Evolutionary conservation across 2,329 filamentous ascomycete genomes (phyloP).

Genomic region (Penicillium psychrosexuale): DNA sequence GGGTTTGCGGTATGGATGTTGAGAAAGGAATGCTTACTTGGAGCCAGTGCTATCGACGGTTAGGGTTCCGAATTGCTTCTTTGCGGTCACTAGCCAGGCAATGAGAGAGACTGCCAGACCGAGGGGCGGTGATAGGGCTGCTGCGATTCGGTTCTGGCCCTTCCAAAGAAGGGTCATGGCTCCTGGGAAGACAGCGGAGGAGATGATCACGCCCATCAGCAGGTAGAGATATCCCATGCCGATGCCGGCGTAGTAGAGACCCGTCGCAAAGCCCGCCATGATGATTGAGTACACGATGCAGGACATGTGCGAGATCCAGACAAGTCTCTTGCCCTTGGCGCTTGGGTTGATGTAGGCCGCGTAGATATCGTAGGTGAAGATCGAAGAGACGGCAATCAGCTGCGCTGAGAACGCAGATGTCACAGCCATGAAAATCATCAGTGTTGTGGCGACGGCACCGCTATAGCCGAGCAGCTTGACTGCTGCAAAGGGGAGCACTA

Average conservation of each 20-base stretch:
- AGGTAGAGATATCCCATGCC: constrained; percentile 87
- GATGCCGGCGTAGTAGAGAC: constrained; percentile 69
- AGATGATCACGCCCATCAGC: constrained; percentile 90
- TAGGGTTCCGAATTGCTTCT: constrained; percentile 65
- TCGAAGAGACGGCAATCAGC: constrained; percentile 81
- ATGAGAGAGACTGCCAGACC: constrained; percentile 67
- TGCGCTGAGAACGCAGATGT: constrained; percentile 80
- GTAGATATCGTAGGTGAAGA: constrained; percentile 86
- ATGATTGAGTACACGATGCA: constrained; percentile 72
- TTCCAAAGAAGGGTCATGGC: constrained; percentile 78
- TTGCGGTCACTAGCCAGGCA: constrained; percentile 75
- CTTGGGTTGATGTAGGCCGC: constrained; percentile 78
- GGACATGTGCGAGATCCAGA: constrained; percentile 72
- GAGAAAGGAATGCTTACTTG: constrained; percentile 49
- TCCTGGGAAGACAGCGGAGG: constrained; percentile 76
- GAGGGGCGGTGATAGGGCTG: constrained; percentile 65
- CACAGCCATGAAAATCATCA: constrained; percentile 88
- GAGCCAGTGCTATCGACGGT: constrained; percentile 72
- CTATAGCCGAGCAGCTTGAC: constrained; percentile 78
- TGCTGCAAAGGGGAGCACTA: constrained; percentile 81
- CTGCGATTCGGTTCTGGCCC: constrained; percentile 73
- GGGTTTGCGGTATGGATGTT: neutral
- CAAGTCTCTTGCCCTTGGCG: constrained; percentile 71
- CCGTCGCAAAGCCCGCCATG: constrained; percentile 76
- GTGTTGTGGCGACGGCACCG: constrained; percentile 71